phyloP scores from a whole-genome alignment of 1,284 basidiomycete genomes.

The Jaminaea rosea region DNA sequence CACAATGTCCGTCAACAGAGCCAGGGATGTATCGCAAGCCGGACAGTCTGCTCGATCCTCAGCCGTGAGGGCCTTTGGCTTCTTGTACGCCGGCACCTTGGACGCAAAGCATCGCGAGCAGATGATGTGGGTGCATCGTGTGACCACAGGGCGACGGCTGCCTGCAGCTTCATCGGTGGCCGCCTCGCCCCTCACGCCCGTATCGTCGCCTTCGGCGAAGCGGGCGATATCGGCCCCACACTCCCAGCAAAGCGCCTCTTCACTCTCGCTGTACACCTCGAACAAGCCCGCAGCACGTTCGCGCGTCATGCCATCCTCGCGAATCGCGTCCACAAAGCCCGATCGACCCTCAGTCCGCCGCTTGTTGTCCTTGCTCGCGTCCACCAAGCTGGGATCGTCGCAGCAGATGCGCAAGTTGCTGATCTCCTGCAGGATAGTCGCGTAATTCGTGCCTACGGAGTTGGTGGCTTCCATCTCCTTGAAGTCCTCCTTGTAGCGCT shows the following conservation, averaged over 20 bases:
- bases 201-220: slow-evolving; percentile 55
- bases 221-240: slow-evolving; percentile 54
- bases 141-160: slow-evolving; percentile 52
- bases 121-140: slow-evolving; percentile 86
- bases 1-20: slow-evolving; percentile 26
- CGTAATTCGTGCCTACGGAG: slow-evolving; percentile 87
- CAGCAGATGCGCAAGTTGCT: slow-evolving; percentile 78
- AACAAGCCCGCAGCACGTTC: slow-evolving; percentile 70
- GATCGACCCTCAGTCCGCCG: slow-evolving; percentile 53
- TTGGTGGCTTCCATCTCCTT: slow-evolving; percentile 76
- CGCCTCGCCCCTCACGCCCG: neutral
- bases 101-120: slow-evolving; percentile 48
- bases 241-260: slow-evolving; percentile 1
- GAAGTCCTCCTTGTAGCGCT: slow-evolving; percentile 80
- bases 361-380: slow-evolving; percentile 49
- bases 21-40: slow-evolving; percentile 55
- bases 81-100: slow-evolving; percentile 18
- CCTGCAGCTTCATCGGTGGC: neutral
- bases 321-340: slow-evolving; percentile 57
- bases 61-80: slow-evolving; percentile 10
- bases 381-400: slow-evolving; percentile 85
- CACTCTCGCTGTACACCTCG: slow-evolving; percentile 62
- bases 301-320: slow-evolving; percentile 68
- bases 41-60: slow-evolving; percentile 53
- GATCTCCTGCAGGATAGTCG: slow-evolving; percentile 83